Conservation (phyloP, 1,284 basidiomycete species). For the Naganishia cerealis region DNA sequence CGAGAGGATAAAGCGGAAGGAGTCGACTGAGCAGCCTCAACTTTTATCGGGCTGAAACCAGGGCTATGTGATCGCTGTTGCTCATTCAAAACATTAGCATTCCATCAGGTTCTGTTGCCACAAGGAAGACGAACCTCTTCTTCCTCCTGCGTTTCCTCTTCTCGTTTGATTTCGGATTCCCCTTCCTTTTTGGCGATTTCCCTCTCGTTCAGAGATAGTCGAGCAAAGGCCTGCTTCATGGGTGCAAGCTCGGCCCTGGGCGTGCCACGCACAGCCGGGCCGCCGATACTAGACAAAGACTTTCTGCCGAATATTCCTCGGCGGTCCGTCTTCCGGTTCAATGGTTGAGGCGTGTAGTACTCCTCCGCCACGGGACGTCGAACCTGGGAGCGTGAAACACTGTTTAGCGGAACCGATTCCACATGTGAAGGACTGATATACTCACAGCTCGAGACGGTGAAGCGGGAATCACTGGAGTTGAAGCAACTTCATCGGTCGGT, state of each 20-base stretch:
- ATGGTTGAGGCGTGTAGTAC: slow-evolving; percentile 23
- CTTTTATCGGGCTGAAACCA: neutral
- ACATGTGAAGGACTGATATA: neutral
- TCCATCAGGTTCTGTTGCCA: neutral
- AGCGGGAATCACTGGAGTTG: neutral
- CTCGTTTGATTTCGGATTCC: neutral
- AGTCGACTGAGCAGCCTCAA: neutral
- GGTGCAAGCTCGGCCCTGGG: slow-evolving; percentile 21
- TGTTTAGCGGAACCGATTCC: neutral
- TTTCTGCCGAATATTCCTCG: slow-evolving; percentile 26
- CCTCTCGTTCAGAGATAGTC: slow-evolving; percentile 13
- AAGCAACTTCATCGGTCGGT: too few relatives aligned
- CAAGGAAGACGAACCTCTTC: neutral
- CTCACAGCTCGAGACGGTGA: slow-evolving; percentile 27
- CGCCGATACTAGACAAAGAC: slow-evolving; percentile 25
- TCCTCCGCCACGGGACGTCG: slow-evolving; percentile 18
- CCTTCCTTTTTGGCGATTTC: slow-evolving; percentile 10
- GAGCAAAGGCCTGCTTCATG: slow-evolving; percentile 16
- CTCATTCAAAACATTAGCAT: neutral
- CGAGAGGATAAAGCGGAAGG: neutral
- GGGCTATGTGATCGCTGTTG: neutral
- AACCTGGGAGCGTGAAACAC: neutral
- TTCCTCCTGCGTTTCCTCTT: slow-evolving; percentile 3
- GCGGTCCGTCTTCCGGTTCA: slow-evolving; percentile 15
- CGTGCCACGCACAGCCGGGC: slow-evolving; percentile 21